Conservation (phyloP, 2,329 filamentous ascomycete genomes). For the Sphaerulina vaccinii region DNA sequence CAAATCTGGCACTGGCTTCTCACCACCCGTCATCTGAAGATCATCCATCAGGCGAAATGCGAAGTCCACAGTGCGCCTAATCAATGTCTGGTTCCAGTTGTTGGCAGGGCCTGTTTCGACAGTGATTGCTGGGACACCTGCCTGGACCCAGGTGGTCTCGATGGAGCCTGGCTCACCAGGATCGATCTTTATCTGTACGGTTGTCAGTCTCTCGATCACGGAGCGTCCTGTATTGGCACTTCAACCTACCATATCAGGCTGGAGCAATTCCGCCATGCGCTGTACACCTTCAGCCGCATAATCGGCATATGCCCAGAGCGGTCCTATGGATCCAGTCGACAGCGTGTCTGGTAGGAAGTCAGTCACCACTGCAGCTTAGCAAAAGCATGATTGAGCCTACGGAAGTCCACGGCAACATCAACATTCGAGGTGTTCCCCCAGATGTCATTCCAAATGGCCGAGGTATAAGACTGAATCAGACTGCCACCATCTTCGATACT, state of each 20-base stretch:
- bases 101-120: conserved; percentile 43
- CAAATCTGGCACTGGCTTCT: conserved; percentile 11
- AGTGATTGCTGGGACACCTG: conserved; percentile 40
- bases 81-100: conserved; percentile 40
- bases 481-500: conserved; percentile 25
- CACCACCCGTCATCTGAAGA: conserved; percentile 25
- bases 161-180: conserved; percentile 41
- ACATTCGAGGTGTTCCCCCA: conserved; percentile 42
- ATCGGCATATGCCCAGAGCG: conserved; percentile 43
- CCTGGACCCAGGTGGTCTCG: conserved; percentile 41
- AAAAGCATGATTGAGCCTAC: conserved; percentile 11
- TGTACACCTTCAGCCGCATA: conserved; percentile 40
- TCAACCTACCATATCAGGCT: conserved; percentile 42
- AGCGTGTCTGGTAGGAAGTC: conserved; percentile 33
- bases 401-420: conserved; percentile 41
- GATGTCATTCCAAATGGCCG: conserved; percentile 42
- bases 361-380: background rate
- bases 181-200: conserved; percentile 44
- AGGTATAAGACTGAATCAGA: conserved; percentile 25
- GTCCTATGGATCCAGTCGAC: conserved; percentile 39
- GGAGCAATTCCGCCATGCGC: conserved; percentile 41
- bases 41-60: conserved; percentile 34
- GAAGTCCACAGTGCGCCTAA: conserved; percentile 38
- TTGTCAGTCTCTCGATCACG: too few species aligned
- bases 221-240: too few species aligned